Conservation (phyloP, 2,329 filamentous ascomycete species). For the Teratosphaeria epicoccoides region DNA sequence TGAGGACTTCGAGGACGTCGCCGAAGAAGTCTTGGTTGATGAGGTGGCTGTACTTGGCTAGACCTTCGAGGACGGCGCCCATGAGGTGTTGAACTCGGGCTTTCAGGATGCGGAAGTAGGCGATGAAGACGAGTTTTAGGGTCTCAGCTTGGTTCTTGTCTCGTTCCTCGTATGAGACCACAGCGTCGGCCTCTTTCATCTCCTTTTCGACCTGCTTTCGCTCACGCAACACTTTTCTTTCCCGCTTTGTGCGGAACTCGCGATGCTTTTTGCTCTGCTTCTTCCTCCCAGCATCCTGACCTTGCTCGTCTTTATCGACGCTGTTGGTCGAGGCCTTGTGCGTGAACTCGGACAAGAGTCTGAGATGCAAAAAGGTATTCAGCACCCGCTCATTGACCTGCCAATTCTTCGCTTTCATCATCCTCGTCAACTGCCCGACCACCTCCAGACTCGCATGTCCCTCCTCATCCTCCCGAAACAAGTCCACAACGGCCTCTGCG, state of each 20-base stretch:
- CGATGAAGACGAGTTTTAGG: slow-evolving; percentile 86
- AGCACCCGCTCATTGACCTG: slow-evolving; percentile 73
- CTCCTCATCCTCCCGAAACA: slow-evolving; percentile 83
- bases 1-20: slow-evolving; percentile 84
- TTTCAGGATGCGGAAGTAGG: slow-evolving; percentile 92
- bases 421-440: slow-evolving; percentile 74
- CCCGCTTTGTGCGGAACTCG: slow-evolving; percentile 79
- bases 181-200: slow-evolving; percentile 82
- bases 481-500: slow-evolving; percentile 62
- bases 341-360: slow-evolving; percentile 77
- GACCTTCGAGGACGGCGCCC: slow-evolving; percentile 91
- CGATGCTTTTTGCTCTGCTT: slow-evolving; percentile 64
- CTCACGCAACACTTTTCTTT: slow-evolving; percentile 74
- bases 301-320: slow-evolving; percentile 51
- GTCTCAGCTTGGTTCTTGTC: slow-evolving; percentile 94
- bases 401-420: slow-evolving; percentile 86
- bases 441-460: slow-evolving; percentile 80
- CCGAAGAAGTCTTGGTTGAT: slow-evolving; percentile 99
- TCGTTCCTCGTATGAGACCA: slow-evolving; percentile 82
- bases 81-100: slow-evolving; percentile 70
- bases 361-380: slow-evolving; percentile 82
- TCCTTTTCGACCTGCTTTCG: slow-evolving; percentile 84
- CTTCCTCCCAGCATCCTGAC: slow-evolving; percentile 23
- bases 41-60: slow-evolving; percentile 86
- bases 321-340: slow-evolving; percentile 70